Evolutionary conservation across 164 flowering plant genomes (phyloP).

Genomic region (Nelumbo lutea): DNA sequence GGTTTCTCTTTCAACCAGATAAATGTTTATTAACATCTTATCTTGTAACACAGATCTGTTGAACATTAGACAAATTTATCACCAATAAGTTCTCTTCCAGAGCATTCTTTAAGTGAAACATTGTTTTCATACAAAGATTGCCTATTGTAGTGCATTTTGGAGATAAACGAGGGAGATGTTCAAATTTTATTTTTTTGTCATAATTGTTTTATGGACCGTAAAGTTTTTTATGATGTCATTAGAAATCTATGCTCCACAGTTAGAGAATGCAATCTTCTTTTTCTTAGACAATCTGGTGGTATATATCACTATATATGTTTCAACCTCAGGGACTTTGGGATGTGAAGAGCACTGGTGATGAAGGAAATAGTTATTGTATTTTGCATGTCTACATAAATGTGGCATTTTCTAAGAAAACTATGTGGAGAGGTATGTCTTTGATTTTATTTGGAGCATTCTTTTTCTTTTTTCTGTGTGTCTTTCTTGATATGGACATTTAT

Average conservation of each 20-base stretch:
- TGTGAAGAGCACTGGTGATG: constrained; percentile 41
- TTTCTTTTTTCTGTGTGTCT: background rate
- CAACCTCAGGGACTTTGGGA: constrained; percentile 79
- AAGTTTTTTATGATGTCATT: background rate
- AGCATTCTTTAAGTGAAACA: no score
- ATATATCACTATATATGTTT: background rate
- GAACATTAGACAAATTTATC: no score
- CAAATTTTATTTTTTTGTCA: no score
- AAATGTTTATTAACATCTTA: no score
- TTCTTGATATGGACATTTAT: background rate
- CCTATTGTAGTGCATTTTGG: no score
- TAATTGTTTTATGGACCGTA: no score
- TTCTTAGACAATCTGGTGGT: background rate
- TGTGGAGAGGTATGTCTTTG: constrained; percentile 64
- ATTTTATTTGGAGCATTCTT: background rate
- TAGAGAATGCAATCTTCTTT: background rate
- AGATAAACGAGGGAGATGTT: no score
- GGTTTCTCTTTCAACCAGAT: no score
- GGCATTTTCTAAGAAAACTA: constrained; percentile 80
- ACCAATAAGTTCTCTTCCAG: no score
- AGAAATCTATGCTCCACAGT: background rate
- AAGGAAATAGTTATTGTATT: constrained; percentile 36
- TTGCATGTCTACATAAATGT: constrained; percentile 75
- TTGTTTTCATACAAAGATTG: no score
- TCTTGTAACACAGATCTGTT: no score